phyloP scores from a whole-genome alignment of 148 eudicot species.

The Rheum nobile region DNA sequence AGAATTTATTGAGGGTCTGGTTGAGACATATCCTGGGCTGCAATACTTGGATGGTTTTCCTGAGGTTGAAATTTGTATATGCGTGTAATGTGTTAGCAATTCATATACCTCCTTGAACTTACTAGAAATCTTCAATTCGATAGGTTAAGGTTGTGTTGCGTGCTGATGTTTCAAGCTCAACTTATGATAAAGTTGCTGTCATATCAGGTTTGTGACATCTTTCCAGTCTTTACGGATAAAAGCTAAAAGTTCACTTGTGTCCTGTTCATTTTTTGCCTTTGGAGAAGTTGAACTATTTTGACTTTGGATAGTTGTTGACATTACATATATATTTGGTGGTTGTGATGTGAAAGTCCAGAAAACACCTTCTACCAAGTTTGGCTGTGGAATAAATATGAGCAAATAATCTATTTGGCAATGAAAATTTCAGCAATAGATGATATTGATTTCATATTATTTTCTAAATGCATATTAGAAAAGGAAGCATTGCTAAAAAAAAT shows the following conservation, averaged over 20 bases:
- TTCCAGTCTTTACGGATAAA: neutral
- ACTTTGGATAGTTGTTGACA: neutral
- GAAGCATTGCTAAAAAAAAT: neutral
- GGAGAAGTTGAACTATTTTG: neutral
- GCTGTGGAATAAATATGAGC: neutral
- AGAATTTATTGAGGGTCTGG: constrained; percentile 90
- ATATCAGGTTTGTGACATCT: constrained; percentile 56
- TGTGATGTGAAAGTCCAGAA: neutral
- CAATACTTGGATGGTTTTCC: constrained; percentile 98
- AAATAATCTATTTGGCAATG: neutral
- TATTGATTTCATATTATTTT: neutral
- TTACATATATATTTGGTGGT: neutral
- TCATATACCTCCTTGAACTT: neutral
- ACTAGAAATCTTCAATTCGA: neutral
- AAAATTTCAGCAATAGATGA: neutral
- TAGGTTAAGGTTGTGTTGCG: constrained; percentile 94
- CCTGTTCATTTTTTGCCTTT: neutral
- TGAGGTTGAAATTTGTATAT: constrained; percentile 30
- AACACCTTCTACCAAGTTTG: neutral
- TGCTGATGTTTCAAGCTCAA: constrained; percentile 70
- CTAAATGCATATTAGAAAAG: neutral
- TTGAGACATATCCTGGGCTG: constrained; percentile 89
- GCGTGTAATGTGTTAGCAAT: neutral
- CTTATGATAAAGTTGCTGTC: constrained; percentile 74
- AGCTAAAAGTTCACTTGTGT: neutral